phyloP scores from a whole-genome alignment of 2,329 filamentous ascomycete genomes.

The Oidium heveae region DNA sequence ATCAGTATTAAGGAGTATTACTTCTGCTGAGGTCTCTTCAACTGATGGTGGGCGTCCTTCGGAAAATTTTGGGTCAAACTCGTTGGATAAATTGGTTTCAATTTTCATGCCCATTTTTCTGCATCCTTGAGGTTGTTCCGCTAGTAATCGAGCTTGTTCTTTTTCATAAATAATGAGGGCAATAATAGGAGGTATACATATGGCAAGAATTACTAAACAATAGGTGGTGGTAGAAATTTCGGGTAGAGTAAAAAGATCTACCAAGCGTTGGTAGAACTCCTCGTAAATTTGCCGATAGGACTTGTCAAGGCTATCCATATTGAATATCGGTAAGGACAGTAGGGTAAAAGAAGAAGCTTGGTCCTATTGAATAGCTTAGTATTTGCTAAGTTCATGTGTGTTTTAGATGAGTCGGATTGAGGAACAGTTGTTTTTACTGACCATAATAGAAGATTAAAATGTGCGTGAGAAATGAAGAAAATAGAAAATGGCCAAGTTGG shows the following conservation, averaged over 20 bases:
- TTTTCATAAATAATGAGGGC: slow-evolving; percentile 13
- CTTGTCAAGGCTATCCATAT: not conserved
- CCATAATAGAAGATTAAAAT: no score
- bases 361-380: no score
- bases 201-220: slow-evolving; percentile 10
- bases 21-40: slow-evolving; percentile 13
- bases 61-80: slow-evolving; percentile 25
- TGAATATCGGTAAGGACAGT: not conserved
- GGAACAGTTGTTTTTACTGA: no score
- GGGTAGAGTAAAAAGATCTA: slow-evolving; percentile 1
- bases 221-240: slow-evolving; percentile 12
- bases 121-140: slow-evolving; percentile 22
- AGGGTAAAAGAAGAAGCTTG: no score
- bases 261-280: not conserved
- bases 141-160: slow-evolving; percentile 10
- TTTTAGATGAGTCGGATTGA: no score
- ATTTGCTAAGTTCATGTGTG: no score
- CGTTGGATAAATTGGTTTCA: slow-evolving; percentile 27
- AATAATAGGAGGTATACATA: slow-evolving; percentile 13
- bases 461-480: no score
- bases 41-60: slow-evolving; percentile 13
- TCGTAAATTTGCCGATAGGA: not conserved
- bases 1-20: not conserved
- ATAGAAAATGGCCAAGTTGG: no score
- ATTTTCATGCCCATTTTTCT: slow-evolving; percentile 23